Evolutionary conservation across 495 filamentous ascomycete species (phyloP).

Genomic region (Annulohypoxylon bovei): DNA sequence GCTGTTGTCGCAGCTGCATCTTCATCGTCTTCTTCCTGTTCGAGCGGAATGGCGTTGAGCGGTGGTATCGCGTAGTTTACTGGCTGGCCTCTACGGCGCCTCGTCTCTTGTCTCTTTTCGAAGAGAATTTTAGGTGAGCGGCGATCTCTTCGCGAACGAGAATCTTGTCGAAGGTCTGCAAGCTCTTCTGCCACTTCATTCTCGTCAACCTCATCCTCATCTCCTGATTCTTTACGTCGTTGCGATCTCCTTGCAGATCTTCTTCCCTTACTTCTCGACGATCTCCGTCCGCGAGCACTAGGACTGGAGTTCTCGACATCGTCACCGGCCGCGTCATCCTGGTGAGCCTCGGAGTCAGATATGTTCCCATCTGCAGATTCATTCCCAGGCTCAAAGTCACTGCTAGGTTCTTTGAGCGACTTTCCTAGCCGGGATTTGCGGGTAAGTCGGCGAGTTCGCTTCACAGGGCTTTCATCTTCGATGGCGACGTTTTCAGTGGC

Average conservation of each 20-base stretch:
- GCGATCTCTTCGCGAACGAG: slow-evolving; percentile 58
- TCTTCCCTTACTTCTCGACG: slow-evolving; percentile 50
- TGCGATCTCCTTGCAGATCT: slow-evolving; percentile 48
- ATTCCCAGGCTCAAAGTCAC: slow-evolving; percentile 85
- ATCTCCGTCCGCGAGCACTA: slow-evolving; percentile 51
- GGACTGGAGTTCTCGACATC: slow-evolving; percentile 56
- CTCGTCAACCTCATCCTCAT: slow-evolving; percentile 70
- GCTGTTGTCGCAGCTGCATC: slow-evolving; percentile 71
- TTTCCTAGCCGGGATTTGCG: slow-evolving; percentile 65
- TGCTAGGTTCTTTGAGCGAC: slow-evolving; percentile 72
- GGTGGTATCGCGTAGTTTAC: slow-evolving; percentile 70
- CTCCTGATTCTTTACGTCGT: slow-evolving; percentile 59
- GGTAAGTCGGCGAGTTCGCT: slow-evolving; percentile 54
- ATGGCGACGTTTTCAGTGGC: slow-evolving; percentile 51
- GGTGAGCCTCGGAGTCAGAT: slow-evolving; percentile 55
- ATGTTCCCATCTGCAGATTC: slow-evolving; percentile 64
- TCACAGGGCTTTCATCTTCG: slow-evolving; percentile 43
- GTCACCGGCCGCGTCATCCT: slow-evolving; percentile 38
- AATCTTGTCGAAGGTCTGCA: slow-evolving; percentile 66
- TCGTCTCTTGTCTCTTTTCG: slow-evolving; percentile 48
- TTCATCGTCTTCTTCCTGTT: slow-evolving; percentile 68
- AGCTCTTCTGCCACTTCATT: slow-evolving; percentile 86
- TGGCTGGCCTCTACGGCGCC: slow-evolving; percentile 51
- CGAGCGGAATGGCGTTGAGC: slow-evolving; percentile 75
- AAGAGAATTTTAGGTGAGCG: slow-evolving; percentile 68